A percentile compares a stretch with the other conserved stretches of the same genome.
Conservation (phyloP, 1,284 basidiomycete genomes). For the Malassezia cuniculi region DNA sequence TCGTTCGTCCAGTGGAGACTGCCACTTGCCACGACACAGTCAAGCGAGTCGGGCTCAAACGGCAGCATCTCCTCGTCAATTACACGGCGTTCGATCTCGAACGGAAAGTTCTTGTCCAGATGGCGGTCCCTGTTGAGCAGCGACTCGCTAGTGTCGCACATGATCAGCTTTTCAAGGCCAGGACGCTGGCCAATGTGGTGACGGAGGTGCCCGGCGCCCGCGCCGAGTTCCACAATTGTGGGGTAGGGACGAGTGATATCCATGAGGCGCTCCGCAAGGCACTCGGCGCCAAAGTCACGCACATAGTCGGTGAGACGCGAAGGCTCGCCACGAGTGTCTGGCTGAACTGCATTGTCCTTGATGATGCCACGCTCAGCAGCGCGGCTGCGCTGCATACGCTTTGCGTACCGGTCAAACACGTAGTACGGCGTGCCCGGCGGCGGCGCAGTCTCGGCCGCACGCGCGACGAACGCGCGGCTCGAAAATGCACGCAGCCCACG, state of each 20-base stretch:
- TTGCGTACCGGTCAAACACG: constrained; percentile 75
- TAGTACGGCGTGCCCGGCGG: constrained; percentile 32
- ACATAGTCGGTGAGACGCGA: constrained; percentile 82
- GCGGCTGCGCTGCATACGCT: constrained; percentile 65
- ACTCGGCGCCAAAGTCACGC: constrained; percentile 74
- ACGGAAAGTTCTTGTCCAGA: constrained; percentile 23
- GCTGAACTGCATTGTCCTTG: constrained; percentile 17
- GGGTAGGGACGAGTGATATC: constrained; percentile 78
- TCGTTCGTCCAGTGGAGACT: constrained; percentile 97
- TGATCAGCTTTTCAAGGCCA: constrained; percentile 55
- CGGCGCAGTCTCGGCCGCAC: background rate
- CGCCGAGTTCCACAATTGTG: constrained; percentile 72
- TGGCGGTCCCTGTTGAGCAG: constrained; percentile 25
- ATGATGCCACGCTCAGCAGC: constrained; percentile 56
- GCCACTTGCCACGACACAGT: constrained; percentile 80
- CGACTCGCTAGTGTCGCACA: constrained; percentile 66
- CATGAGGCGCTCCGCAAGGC: constrained; percentile 75
- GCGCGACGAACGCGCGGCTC: no score
- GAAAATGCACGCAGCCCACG: no score
- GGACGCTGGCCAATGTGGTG: constrained; percentile 64
- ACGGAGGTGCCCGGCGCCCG: constrained; percentile 86
- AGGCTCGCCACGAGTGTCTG: constrained; percentile 39
- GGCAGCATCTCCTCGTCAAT: constrained; percentile 40
- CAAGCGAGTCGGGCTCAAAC: constrained; percentile 63
- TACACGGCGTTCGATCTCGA: constrained; percentile 34